Evolutionary conservation across 768 basidiomycete species (phyloP).

Genomic region (Lactarius evosmus): DNA sequence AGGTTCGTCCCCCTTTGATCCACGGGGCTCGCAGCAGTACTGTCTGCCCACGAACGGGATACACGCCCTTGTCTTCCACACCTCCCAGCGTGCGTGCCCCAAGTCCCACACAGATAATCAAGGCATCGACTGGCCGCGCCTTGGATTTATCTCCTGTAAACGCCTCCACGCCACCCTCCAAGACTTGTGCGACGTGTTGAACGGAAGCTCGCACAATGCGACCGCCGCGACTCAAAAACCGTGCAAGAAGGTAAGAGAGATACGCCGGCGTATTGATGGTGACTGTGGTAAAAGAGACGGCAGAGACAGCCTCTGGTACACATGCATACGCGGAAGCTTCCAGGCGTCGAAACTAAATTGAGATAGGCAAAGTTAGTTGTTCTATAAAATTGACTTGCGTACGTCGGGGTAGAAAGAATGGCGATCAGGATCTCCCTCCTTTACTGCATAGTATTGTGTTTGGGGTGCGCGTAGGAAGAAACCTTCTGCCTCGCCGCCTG

Average conservation of each 20-base stretch:
- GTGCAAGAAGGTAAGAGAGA: constrained; percentile 57
- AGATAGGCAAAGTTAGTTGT: neutral
- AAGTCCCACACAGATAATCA: constrained; percentile 71
- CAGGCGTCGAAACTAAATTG: constrained; percentile 40
- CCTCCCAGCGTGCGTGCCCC: constrained; percentile 52
- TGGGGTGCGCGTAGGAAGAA: constrained; percentile 65
- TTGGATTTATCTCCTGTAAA: constrained; percentile 27
- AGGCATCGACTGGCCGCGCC: constrained; percentile 40
- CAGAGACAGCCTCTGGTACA: constrained; percentile 42
- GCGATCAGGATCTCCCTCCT: constrained; percentile 39
- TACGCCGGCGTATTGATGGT: constrained; percentile 65
- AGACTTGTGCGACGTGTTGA: constrained; percentile 65
- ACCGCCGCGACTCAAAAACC: constrained; percentile 62
- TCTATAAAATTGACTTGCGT: constrained; percentile 2
- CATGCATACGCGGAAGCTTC: constrained; percentile 38
- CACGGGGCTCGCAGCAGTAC: constrained; percentile 47
- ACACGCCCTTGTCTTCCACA: constrained; percentile 47
- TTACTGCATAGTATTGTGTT: constrained; percentile 53
- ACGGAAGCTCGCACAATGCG: constrained; percentile 53
- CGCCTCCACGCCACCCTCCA: constrained; percentile 50
- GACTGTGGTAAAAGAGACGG: constrained; percentile 61
- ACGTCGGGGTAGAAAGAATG: constrained; percentile 37
- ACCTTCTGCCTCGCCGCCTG: constrained; percentile 50
- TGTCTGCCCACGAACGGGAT: constrained; percentile 48
- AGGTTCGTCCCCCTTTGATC: constrained; percentile 50